Evolutionary conservation across 1,139 yeast genomes (phyloP).

Genomic region (Schizosaccharomyces versatilis): DNA sequence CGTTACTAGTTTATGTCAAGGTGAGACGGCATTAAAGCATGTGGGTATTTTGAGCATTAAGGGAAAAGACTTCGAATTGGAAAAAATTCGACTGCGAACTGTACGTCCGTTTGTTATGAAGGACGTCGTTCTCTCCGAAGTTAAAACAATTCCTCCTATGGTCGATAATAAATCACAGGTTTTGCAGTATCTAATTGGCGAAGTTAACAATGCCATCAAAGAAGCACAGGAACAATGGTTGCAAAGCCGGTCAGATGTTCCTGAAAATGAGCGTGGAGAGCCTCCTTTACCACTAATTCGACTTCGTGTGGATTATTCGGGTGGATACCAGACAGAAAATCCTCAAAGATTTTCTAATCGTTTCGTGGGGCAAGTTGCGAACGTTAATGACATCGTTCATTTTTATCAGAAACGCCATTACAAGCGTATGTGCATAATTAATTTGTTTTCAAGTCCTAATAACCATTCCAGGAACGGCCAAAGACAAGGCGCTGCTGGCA

Average conservation of each 20-base stretch:
- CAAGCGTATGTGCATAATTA: not conserved
- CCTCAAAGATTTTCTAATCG: constrained; percentile 71
- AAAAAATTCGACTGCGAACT: constrained; percentile 43
- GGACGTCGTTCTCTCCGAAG: constrained; percentile 34
- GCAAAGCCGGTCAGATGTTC: constrained; percentile 17
- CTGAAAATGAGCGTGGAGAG: constrained; percentile 15
- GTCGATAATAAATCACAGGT: constrained; percentile 42
- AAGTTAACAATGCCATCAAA: constrained; percentile 42
- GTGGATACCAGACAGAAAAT: constrained; percentile 79
- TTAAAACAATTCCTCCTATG: constrained; percentile 38
- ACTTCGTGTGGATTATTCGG: constrained; percentile 67
- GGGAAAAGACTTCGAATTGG: constrained; percentile 37
- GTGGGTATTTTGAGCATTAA: constrained; percentile 48
- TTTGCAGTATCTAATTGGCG: constrained; percentile 30
- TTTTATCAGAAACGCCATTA: constrained; percentile 30
- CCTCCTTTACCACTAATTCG: constrained; percentile 60
- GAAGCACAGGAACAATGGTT: constrained; percentile 35
- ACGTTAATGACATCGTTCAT: constrained; percentile 61
- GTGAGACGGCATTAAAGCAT: constrained; percentile 54
- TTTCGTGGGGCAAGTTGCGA: constrained; percentile 81
- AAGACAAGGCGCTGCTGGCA: constrained; percentile 13
- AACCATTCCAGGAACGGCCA: constrained; percentile 4
- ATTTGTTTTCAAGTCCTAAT: not conserved
- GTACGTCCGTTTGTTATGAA: constrained; percentile 69
- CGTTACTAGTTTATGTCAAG: constrained; percentile 74